Conservation (phyloP, 208 protist genomes). For the Leishmania tropica region DNA sequence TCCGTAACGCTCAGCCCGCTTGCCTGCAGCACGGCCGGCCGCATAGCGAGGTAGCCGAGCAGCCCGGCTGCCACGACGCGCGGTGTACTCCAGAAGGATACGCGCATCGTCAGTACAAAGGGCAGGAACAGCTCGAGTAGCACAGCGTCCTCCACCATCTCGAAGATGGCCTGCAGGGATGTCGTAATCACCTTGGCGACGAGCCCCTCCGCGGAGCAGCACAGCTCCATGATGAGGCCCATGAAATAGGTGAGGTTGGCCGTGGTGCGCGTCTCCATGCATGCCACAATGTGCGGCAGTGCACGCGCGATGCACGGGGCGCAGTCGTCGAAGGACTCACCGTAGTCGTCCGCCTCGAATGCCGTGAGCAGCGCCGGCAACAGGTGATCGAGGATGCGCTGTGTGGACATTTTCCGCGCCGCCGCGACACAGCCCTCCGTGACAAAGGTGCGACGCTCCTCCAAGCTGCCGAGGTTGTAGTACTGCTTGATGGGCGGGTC, state of each 20-base stretch:
- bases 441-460: constrained; percentile 64
- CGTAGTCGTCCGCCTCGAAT: constrained; percentile 62
- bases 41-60: constrained; percentile 54
- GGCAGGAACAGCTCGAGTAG: constrained; percentile 55
- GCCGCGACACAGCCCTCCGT: constrained; percentile 40
- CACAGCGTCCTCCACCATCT: constrained; percentile 44
- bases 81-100: constrained; percentile 71
- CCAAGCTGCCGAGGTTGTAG: constrained; percentile 43
- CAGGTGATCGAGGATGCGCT: constrained; percentile 59
- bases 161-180: constrained; percentile 44
- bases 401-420: constrained; percentile 52
- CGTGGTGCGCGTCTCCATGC: constrained; percentile 33
- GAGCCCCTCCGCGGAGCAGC: constrained; percentile 54
- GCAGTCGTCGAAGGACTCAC: constrained; percentile 65
- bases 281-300: constrained; percentile 58
- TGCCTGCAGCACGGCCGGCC: constrained; percentile 42
- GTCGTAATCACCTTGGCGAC: constrained; percentile 46
- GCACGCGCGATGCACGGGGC: constrained; percentile 45
- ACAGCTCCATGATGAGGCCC: constrained; percentile 76
- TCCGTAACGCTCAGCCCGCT: constrained; percentile 51
- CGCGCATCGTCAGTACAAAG: constrained; percentile 61
- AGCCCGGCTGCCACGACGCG: constrained; percentile 68
- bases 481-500: constrained; percentile 32
- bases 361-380: constrained; percentile 64
- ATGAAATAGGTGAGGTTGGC: constrained; percentile 64